Percentiles rank a stretch among this genome's conserved stretches.
Conservation (phyloP, 192 early-diverging fungal genomes). For the Coemansia sp. region DNA sequence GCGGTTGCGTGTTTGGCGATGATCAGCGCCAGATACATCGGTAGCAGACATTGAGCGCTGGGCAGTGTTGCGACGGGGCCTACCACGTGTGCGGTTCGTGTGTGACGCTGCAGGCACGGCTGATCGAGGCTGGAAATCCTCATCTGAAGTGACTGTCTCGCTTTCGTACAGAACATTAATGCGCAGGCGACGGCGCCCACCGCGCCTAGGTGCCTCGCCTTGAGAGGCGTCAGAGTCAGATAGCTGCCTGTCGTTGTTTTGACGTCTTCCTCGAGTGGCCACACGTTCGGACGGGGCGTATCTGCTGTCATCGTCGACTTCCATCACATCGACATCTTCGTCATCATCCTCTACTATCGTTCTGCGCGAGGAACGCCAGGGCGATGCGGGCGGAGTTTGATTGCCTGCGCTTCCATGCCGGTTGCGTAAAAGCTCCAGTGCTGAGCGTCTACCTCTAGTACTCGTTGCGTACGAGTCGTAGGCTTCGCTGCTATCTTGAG, state of each 20-base stretch:
- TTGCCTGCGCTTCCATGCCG: slow-evolving; percentile 23
- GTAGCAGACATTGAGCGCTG: not conserved
- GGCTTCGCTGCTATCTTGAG: not conserved
- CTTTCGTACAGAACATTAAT: slow-evolving; percentile 6
- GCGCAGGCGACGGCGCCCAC: not conserved
- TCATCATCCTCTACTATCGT: slow-evolving; percentile 17
- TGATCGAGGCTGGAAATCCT: slow-evolving; percentile 34
- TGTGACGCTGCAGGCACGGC: not conserved
- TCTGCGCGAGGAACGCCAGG: slow-evolving; percentile 8
- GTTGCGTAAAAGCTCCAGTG: slow-evolving; percentile 38
- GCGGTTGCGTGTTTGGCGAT: slow-evolving; percentile 28
- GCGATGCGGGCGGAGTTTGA: slow-evolving; percentile 11
- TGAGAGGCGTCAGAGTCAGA: not conserved
- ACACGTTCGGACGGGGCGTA: not conserved
- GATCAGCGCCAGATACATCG: not conserved
- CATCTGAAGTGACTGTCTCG: slow-evolving; percentile 24
- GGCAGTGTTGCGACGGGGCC: slow-evolving; percentile 7
- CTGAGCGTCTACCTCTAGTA: slow-evolving; percentile 22
- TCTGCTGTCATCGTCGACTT: slow-evolving; percentile 1
- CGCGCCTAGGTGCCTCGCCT: not conserved
- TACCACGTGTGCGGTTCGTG: not conserved
- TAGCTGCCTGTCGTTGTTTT: not conserved
- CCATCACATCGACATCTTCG: slow-evolving; percentile 37
- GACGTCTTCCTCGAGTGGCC: not conserved
- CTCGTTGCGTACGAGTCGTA: not conserved